Percentiles rank a stretch among this genome's conserved stretches.
Evolutionary conservation across 73 alveolate species (phyloP).

Genomic region (Paramecium bursaria): DNA sequence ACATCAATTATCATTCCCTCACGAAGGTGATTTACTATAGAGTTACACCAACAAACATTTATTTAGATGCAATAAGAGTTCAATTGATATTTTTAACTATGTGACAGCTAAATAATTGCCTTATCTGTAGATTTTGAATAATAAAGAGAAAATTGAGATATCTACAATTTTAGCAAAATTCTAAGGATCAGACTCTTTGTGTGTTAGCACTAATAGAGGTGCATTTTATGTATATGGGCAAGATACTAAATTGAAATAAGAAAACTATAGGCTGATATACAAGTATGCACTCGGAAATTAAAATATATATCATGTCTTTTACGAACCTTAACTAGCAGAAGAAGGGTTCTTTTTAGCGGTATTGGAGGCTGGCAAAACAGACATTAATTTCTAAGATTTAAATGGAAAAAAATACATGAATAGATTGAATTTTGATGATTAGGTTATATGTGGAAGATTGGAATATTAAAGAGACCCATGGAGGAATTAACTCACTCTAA

Average conservation of each 20-base stretch:
- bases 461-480: conserved; percentile 13
- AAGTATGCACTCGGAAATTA: not conserved
- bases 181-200: conserved; percentile 19
- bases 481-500: not conserved
- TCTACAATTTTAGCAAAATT: conserved; percentile 23
- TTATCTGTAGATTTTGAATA: conserved; percentile 1
- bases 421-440: conserved; percentile 32
- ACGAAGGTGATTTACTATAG: conserved; percentile 40
- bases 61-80: conserved; percentile 44
- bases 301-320: conserved; percentile 17
- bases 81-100: conserved; percentile 33
- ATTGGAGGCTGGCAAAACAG: conserved; percentile 32
- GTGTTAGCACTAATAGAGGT: conserved; percentile 59
- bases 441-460: conserved; percentile 20
- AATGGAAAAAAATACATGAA: not conserved
- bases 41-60: conserved; percentile 41
- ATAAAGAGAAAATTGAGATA: conserved; percentile 37
- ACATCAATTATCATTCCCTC: conserved; percentile 18
- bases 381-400: conserved; percentile 22
- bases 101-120: not conserved
- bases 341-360: conserved; percentile 49
- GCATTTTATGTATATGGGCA: conserved; percentile 35
- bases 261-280: conserved; percentile 5
- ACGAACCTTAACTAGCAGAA: conserved; percentile 48
- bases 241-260: conserved; percentile 10